Percentiles rank a stretch among this genome's conserved stretches.
phyloP scores from a whole-genome alignment of 768 basidiomycete genomes.

The Floccularia luteovirens region DNA sequence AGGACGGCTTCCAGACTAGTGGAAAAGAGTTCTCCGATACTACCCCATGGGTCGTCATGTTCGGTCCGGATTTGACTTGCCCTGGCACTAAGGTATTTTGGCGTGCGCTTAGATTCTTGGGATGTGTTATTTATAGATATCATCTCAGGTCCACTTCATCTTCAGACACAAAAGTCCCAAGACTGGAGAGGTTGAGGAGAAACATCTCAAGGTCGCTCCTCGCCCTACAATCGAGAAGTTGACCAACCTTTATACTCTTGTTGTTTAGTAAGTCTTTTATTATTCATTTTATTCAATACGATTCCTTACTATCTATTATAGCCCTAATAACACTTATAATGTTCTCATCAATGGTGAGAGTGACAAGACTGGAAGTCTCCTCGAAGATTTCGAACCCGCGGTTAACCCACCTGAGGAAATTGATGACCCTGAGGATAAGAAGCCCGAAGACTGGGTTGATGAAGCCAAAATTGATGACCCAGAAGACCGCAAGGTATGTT shows the following conservation, averaged over 20 bases:
- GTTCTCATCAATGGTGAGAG: slow-evolving; percentile 85
- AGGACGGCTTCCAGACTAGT: slow-evolving; percentile 89
- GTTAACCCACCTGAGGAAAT: slow-evolving; percentile 94
- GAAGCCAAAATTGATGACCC: slow-evolving; percentile 78
- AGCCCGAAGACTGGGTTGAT: slow-evolving; percentile 94
- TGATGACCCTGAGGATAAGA: slow-evolving; percentile 85
- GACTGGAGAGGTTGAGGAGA: slow-evolving; percentile 93
- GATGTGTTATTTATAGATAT: slow-evolving; percentile 4
- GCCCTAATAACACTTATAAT: slow-evolving; percentile 92
- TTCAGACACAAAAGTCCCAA: slow-evolving; percentile 96
- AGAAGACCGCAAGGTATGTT: slow-evolving; percentile 67
- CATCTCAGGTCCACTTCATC: slow-evolving; percentile 86
- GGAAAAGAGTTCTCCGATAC: slow-evolving; percentile 92
- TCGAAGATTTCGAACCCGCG: slow-evolving; percentile 89
- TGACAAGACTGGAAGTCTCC: slow-evolving; percentile 71
- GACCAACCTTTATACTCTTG: slow-evolving; percentile 91
- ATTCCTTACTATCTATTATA: slow-evolving; percentile 17
- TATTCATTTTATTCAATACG: background rate
- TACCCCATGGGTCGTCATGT: slow-evolving; percentile 95
- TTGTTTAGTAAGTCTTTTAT: slow-evolving; percentile 64
- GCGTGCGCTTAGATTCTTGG: background rate
- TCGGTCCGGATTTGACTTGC: slow-evolving; percentile 93
- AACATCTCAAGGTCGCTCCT: slow-evolving; percentile 82
- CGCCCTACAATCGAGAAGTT: slow-evolving; percentile 83
- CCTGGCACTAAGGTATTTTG: slow-evolving; percentile 77